Conservation (phyloP, 345 rosid species). For the Euphorbia pulcherrima region DNA sequence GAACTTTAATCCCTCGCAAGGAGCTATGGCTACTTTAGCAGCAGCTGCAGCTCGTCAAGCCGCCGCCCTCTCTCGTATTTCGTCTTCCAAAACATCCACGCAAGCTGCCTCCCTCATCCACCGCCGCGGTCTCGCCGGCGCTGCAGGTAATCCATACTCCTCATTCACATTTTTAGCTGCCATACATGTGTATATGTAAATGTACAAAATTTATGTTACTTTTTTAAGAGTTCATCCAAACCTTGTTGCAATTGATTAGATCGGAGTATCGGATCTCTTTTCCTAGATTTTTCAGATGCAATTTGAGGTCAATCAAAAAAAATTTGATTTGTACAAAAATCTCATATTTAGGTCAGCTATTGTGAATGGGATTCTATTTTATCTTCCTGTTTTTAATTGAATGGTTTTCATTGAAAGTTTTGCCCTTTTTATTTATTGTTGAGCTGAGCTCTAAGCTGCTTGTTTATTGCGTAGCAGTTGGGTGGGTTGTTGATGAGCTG, state of each 20-base stretch:
- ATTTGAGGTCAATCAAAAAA: background rate
- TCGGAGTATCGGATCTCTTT: background rate
- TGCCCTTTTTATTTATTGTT: background rate
- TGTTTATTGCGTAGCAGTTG: background rate
- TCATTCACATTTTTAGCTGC: background rate
- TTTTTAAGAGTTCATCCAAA: background rate
- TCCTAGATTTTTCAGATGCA: background rate
- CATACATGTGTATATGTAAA: background rate
- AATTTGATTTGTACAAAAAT: background rate
- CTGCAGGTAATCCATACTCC: slow-evolving; percentile 52
- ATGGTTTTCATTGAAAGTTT: background rate
- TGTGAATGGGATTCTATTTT: background rate
- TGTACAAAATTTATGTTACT: background rate
- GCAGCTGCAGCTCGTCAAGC: slow-evolving; percentile 50
- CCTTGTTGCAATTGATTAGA: background rate
- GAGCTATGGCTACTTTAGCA: slow-evolving; percentile 47
- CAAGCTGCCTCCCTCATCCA: slow-evolving; percentile 43
- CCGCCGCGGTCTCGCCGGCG: slow-evolving; percentile 78
- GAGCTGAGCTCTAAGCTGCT: background rate
- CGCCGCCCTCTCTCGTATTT: slow-evolving; percentile 29
- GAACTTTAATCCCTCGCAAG: background rate
- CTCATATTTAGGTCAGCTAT: background rate
- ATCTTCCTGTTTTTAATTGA: background rate
- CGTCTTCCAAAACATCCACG: slow-evolving; percentile 23
- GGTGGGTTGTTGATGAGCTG: no score